Evolutionary conservation across 2,329 filamentous ascomycete species (phyloP).

Genomic region (Microthyrium microscopicum): DNA sequence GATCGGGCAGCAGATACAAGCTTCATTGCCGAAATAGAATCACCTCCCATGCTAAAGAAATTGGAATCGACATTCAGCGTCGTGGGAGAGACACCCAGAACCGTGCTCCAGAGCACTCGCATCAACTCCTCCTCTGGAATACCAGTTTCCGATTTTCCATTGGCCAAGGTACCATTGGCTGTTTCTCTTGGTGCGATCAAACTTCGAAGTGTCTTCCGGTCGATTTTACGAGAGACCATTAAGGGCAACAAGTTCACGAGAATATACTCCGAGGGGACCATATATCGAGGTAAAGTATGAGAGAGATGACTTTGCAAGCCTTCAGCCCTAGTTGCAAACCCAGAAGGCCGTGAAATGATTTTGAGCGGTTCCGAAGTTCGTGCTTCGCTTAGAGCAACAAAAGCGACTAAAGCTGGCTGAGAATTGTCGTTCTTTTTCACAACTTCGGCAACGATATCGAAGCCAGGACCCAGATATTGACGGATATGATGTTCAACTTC

Average conservation of each 20-base stretch:
- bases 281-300: constrained; percentile 16
- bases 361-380: constrained; percentile 11
- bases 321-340: background rate
- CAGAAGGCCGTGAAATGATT: constrained; percentile 7
- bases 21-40: constrained; percentile 45
- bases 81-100: constrained; percentile 17
- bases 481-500: constrained; percentile 40
- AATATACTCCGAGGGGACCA: constrained; percentile 28
- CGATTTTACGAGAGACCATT: constrained; percentile 26
- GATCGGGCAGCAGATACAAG: constrained; percentile 37
- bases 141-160: too few relatives aligned
- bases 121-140: background rate
- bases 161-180: background rate
- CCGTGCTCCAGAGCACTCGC: constrained; percentile 8
- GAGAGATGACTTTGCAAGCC: constrained; percentile 9
- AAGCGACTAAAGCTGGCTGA: constrained; percentile 17
- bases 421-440: constrained; percentile 10
- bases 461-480: constrained; percentile 20
- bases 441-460: constrained; percentile 31
- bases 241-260: constrained; percentile 26
- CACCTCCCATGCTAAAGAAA: constrained; percentile 44
- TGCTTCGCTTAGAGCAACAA: constrained; percentile 12
- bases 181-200: constrained; percentile 7
- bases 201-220: constrained; percentile 12
- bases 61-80: constrained; percentile 37